phyloP scores from a whole-genome alignment of 2,329 filamentous ascomycete species.

The Paecilomyces variotii region DNA sequence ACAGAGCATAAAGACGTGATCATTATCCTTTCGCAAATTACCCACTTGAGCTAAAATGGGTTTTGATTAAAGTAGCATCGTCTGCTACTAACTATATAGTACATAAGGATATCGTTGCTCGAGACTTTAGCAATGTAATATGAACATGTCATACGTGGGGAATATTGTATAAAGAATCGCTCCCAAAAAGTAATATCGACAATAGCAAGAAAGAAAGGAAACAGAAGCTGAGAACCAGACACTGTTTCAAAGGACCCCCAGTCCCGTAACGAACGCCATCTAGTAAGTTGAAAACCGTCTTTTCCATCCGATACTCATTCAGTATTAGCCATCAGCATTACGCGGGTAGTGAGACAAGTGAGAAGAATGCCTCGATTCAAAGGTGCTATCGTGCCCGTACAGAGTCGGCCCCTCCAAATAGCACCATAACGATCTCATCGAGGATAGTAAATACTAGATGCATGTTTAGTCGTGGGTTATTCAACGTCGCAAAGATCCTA shows the following conservation, averaged over 20 bases:
- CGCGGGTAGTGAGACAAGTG: background rate
- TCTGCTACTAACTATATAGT: background rate
- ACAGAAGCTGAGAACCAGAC: background rate
- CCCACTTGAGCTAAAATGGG: background rate
- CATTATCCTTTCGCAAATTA: no score
- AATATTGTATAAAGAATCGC: background rate
- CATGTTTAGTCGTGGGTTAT: slow-evolving; percentile 78
- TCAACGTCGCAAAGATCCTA: slow-evolving; percentile 81
- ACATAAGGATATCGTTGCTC: background rate
- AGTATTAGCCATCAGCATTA: background rate
- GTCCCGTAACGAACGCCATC: background rate
- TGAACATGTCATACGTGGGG: background rate
- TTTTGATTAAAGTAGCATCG: background rate
- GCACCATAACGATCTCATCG: slow-evolving; percentile 59
- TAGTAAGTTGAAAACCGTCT: background rate
- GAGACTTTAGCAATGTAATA: background rate
- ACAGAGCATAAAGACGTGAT: no score
- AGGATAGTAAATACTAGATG: slow-evolving; percentile 64
- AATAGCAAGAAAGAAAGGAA: background rate
- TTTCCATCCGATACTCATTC: background rate
- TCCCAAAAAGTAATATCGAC: background rate
- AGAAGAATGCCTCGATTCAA: background rate
- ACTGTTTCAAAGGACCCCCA: background rate
- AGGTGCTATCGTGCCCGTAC: slow-evolving; percentile 1
- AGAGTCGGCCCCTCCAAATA: slow-evolving; percentile 44